Conservation (phyloP, 495 filamentous ascomycete genomes). For the Trichoderma reesei region DNA sequence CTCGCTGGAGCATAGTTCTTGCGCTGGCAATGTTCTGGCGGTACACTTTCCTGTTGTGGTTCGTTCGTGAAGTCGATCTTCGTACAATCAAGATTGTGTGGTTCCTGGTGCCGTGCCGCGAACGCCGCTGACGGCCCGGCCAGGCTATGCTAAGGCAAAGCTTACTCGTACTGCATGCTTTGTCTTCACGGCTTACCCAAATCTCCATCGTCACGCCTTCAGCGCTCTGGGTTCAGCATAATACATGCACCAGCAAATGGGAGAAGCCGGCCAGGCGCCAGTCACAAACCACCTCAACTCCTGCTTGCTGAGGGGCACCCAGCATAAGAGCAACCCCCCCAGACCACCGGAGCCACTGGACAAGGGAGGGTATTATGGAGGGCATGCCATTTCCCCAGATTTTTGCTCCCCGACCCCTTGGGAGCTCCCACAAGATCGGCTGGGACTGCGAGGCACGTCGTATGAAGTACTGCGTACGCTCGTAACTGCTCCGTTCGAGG, state of each 20-base stretch:
- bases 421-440: not conserved
- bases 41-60: not conserved
- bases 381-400: slow-evolving; percentile 6
- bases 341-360: no score
- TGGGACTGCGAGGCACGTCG: not conserved
- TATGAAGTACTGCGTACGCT: not conserved
- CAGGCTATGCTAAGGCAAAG: not conserved
- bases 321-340: no score
- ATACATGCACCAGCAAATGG: no score
- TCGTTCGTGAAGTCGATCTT: not conserved
- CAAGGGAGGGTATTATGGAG: not conserved
- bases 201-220: no score
- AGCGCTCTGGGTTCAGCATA: no score
- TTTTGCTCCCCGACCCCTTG: not conserved
- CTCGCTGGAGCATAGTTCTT: not conserved
- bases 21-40: not conserved
- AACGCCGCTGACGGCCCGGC: not conserved
- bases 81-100: not conserved
- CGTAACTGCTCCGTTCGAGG: not conserved
- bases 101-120: not conserved
- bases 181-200: not conserved
- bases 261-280: not conserved
- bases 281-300: not conserved
- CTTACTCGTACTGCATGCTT: no score
- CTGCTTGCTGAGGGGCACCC: not conserved